A percentile compares a stretch with the other conserved stretches of the same genome.
Evolutionary conservation across 345 rosid genomes (phyloP).

Genomic region (Lepidium aucheri): DNA sequence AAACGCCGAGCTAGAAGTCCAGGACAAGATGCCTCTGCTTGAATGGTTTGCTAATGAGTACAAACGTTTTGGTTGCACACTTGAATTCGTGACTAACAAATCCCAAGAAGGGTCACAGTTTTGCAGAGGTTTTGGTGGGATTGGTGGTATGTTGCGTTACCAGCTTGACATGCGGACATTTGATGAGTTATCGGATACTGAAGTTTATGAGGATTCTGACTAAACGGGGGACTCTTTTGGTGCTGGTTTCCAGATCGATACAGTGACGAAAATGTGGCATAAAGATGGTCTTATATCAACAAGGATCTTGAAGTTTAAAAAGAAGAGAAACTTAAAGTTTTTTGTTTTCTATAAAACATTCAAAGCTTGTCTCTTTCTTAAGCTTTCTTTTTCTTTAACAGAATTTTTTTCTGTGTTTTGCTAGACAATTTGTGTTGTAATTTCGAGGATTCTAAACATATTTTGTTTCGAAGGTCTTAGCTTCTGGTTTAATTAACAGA

Average conservation of each 20-base stretch:
- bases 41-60: conserved; percentile 95
- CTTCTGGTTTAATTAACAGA: not conserved
- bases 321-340: not conserved
- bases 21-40: conserved; percentile 64
- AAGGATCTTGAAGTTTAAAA: not conserved
- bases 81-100: conserved; percentile 85
- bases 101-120: conserved; percentile 95
- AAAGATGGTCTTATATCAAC: not conserved
- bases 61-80: conserved; percentile 71
- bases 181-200: conserved; percentile 72
- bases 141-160: conserved; percentile 88
- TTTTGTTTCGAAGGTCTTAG: not conserved
- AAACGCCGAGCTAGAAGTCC: conserved; percentile 62
- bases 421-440: conserved; percentile 25
- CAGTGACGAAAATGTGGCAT: conserved; percentile 13
- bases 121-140: conserved; percentile 91
- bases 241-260: conserved; percentile 1
- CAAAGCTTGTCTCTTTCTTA: not conserved
- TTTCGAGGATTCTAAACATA: conserved; percentile 6
- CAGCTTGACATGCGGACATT: conserved; percentile 82
- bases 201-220: conserved; percentile 69
- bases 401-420: not conserved
- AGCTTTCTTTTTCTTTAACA: not conserved
- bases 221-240: conserved; percentile 23
- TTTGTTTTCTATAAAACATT: conserved; percentile 4